Conservation (phyloP, 345 rosid genomes). For the Ailanthus altissimus region DNA sequence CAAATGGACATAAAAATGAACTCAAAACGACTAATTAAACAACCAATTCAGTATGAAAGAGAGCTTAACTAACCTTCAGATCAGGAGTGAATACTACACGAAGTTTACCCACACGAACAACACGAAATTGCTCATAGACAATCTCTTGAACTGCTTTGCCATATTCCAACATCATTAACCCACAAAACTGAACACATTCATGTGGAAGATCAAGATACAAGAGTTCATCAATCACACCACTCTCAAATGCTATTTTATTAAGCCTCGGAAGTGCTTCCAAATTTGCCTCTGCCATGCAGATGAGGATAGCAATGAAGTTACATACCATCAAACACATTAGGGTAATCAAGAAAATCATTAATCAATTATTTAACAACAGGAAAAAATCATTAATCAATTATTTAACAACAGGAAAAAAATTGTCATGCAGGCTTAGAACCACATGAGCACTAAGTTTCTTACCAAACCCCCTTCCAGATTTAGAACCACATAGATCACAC, state of each 20-base stretch:
- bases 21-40: slow-evolving; percentile 4
- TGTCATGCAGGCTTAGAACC: not conserved
- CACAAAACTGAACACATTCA: slow-evolving; percentile 34
- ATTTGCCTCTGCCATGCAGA: slow-evolving; percentile 39
- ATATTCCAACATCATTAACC: slow-evolving; percentile 46
- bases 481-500: slow-evolving; percentile 28
- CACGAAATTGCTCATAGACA: slow-evolving; percentile 46
- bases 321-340: not conserved
- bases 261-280: slow-evolving; percentile 50
- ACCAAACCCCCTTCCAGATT: slow-evolving; percentile 36
- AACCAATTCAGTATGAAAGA: not conserved
- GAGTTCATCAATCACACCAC: slow-evolving; percentile 48
- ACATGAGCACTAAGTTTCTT: slow-evolving; percentile 3
- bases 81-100: slow-evolving; percentile 41
- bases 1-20: slow-evolving; percentile 9
- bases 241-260: slow-evolving; percentile 44
- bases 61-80: slow-evolving; percentile 37
- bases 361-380: not conserved
- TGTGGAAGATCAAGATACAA: slow-evolving; percentile 43
- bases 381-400: not conserved
- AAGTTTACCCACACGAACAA: slow-evolving; percentile 51
- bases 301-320: not conserved
- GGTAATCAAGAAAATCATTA: not conserved
- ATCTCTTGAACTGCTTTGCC: slow-evolving; percentile 52
- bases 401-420: not conserved